Base-by-base conservation (phyloP, 1,284 basidiomycete species). In the Leccinum ambiguum region DNA sequence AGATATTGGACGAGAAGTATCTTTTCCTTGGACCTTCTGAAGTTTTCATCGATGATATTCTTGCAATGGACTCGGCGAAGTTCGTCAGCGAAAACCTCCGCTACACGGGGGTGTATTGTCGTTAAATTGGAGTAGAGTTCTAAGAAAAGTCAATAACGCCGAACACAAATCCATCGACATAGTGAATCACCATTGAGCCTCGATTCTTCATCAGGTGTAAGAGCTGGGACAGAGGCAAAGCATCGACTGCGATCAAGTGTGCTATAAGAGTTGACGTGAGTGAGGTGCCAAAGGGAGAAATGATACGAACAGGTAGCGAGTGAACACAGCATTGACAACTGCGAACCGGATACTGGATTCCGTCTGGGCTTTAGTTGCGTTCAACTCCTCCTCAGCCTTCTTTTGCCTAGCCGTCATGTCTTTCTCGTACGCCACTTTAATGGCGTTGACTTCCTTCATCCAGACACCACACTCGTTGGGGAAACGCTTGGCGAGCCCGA, bases 401-500 rank as follows among this genome's bases (percentile, higher is more conserved):
- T 64, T 72, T 50, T 59, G 43, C 4, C 61, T 69, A n/a, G 59
- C 59, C 0, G 50, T 57, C 16, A 69, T 9, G 11, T 65, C 59
- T 30, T 71, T 72, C 33, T 21, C 23, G 30, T 0, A 43, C 1
- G 64, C 33, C 4, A 4, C 41, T 61, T 9, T 66, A 5, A 75
- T 65, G 9, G 62, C 18, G 2, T 16, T 59, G 8, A 68, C 26
- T 14, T 73, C 69, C 18, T 71, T 65, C 23, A 53, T 48, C 75
- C 78, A 81, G 1, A 67, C 64, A 11, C 59, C 14, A 59, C 73
- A 73, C 21, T 69, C 69, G 4, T 65, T 64, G 8, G 73, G 73
- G 56, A 74, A 79, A 48, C 76, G 76, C 11, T 70, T 69, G 6
- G 45, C 53, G 7, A 84, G 72, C 2, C 78, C 80, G 43, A 73